These are phyloP conservation scores for Vaccinium vitisidaea DNA, from an alignment of 148 eudicot species.

Conservation along the genomic window DNA sequence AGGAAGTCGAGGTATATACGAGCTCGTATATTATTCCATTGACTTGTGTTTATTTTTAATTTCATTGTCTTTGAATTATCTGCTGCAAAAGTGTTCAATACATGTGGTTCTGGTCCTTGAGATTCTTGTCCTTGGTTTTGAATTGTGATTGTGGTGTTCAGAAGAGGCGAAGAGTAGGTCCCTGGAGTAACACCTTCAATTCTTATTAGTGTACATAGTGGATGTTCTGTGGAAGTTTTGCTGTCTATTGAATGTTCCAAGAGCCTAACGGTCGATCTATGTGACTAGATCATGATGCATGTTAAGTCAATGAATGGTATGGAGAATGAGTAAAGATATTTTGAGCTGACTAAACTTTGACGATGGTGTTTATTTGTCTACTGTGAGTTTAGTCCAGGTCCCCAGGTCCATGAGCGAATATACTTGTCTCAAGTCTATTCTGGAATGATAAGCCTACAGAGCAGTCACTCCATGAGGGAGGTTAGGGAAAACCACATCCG, in stretches of 20 bases:
- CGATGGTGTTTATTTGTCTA: neutral
- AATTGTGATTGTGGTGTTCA: neutral
- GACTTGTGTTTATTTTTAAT: neutral
- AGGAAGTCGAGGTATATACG: conserved; percentile 47
- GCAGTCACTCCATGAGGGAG: neutral
- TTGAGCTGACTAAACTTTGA: neutral
- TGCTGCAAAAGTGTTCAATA: conserved; percentile 1
- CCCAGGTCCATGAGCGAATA: neutral
- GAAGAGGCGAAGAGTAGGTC: neutral
- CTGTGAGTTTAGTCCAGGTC: neutral
- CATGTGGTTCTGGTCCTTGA: neutral
- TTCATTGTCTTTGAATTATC: neutral
- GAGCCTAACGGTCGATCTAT: neutral
- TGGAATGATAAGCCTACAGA: neutral
- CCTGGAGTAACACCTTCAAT: neutral
- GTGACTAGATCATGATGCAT: neutral
- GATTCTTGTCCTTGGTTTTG: neutral
- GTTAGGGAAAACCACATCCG: neutral
- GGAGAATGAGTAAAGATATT: neutral
- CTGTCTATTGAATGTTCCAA: neutral
- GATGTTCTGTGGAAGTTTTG: neutral
- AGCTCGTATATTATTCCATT: conserved; percentile 7
- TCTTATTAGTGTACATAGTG: neutral
- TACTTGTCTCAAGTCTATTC: neutral
- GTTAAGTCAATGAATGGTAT: neutral